Percentiles rank a stretch among this genome's conserved stretches.
Evolutionary conservation across 2,329 filamentous ascomycete genomes (phyloP).

Genomic region (Cladosporium sp.): DNA sequence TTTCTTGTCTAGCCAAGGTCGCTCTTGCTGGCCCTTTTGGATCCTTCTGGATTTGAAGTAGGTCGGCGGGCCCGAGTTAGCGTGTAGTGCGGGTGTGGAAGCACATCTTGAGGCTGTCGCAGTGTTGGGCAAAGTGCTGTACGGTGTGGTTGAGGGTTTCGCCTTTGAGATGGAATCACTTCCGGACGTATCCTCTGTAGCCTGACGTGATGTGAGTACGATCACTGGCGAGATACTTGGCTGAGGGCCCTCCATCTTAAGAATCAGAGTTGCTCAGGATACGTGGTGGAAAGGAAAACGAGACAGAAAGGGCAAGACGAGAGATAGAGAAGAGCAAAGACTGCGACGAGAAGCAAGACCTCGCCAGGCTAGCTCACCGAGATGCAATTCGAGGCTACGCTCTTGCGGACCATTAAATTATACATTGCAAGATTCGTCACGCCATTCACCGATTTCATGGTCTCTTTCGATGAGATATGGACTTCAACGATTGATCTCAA

Average conservation of each 20-base stretch:
- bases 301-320: no score
- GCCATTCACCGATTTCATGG: no score
- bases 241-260: background rate
- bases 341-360: no score
- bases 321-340: no score
- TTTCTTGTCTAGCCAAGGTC: slow-evolving; percentile 70
- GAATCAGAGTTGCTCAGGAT: no score
- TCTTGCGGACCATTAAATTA: no score
- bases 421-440: no score
- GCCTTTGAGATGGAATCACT: background rate
- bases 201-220: slow-evolving; percentile 2
- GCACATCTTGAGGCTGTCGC: slow-evolving; percentile 40
- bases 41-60: slow-evolving; percentile 74
- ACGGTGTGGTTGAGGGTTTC: slow-evolving; percentile 38
- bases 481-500: no score
- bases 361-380: no score
- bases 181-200: background rate
- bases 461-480: no score
- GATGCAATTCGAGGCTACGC: no score
- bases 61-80: slow-evolving; percentile 24
- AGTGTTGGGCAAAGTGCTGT: slow-evolving; percentile 41
- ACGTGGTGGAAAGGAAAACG: no score
- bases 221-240: background rate
- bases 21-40: slow-evolving; percentile 67
- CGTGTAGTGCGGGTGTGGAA: slow-evolving; percentile 38